Percentiles rank a stretch among this genome's conserved stretches.
phyloP scores from a whole-genome alignment of 176 grass and related monocot genomes.

The Oryza coarctata region DNA sequence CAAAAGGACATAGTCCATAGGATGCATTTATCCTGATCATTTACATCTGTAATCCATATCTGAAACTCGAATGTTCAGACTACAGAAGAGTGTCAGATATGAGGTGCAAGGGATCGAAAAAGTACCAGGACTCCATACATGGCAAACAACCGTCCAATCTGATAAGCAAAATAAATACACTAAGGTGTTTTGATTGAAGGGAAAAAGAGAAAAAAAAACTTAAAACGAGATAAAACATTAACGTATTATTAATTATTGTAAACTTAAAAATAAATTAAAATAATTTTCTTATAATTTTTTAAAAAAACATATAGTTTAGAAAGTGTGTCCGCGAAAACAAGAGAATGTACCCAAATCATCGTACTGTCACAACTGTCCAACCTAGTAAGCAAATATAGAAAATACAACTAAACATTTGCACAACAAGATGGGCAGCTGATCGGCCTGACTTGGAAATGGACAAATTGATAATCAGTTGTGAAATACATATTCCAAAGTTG shows the following conservation, averaged over 20 bases:
- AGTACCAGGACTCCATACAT: background rate
- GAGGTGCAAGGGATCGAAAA: background rate
- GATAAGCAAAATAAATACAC: background rate
- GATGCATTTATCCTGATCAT: too few species aligned
- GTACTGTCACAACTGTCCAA: background rate
- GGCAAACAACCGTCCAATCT: background rate
- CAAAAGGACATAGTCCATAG: too few species aligned
- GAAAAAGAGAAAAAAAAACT: too few species aligned
- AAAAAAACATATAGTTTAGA: too few species aligned
- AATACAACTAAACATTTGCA: background rate
- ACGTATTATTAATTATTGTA: too few species aligned
- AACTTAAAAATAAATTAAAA: too few species aligned
- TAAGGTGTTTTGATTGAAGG: too few species aligned
- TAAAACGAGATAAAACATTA: too few species aligned
- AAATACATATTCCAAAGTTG: constrained; percentile 10
- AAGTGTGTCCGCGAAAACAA: too few species aligned
- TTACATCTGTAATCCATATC: background rate
- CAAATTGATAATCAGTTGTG: background rate
- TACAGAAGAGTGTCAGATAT: background rate
- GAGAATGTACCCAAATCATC: background rate
- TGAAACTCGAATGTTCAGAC: background rate
- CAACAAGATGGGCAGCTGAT: background rate
- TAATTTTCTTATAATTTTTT: too few species aligned
- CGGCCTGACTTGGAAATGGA: background rate
- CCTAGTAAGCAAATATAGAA: background rate